phyloP scores from a whole-genome alignment of 1,284 basidiomycete species.

The Sporisorium scitamineum region DNA sequence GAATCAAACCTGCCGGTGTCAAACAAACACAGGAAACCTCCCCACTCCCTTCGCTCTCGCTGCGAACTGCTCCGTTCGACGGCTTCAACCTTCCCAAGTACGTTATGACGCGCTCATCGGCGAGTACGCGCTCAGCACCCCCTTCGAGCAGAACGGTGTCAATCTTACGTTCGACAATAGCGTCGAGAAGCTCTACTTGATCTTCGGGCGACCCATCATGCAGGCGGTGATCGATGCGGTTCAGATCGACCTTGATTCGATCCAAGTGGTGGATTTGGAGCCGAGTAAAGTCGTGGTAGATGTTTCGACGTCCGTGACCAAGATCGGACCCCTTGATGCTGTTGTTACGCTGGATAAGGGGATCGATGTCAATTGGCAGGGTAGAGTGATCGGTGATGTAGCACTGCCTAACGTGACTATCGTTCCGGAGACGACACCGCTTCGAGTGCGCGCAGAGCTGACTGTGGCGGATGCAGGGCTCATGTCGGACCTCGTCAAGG shows the following conservation, averaged over 20 bases:
- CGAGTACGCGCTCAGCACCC: conserved; percentile 76
- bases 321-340: conserved; percentile 83
- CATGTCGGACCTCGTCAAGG: conserved; percentile 78
- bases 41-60: conserved; percentile 70
- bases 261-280: conserved; percentile 60
- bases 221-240: conserved; percentile 78
- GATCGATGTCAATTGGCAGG: conserved; percentile 76
- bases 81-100: conserved; percentile 78
- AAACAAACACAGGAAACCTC: conserved; percentile 1
- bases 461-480: conserved; percentile 75
- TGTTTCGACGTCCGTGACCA: conserved; percentile 76
- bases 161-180: conserved; percentile 76
- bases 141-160: conserved; percentile 75
- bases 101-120: conserved; percentile 77
- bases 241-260: conserved; percentile 68
- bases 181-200: conserved; percentile 77
- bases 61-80: conserved; percentile 68
- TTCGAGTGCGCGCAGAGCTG: conserved; percentile 75
- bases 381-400: conserved; percentile 75
- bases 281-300: conserved; percentile 75
- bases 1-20: conserved; percentile 11
- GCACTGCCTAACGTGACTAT: conserved; percentile 73
- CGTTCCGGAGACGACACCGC: conserved; percentile 74
- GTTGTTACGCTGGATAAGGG: conserved; percentile 77
- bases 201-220: conserved; percentile 81